Evolutionary conservation across 495 filamentous ascomycete species (phyloP).

Genomic region (Penicillium tannophilum): DNA sequence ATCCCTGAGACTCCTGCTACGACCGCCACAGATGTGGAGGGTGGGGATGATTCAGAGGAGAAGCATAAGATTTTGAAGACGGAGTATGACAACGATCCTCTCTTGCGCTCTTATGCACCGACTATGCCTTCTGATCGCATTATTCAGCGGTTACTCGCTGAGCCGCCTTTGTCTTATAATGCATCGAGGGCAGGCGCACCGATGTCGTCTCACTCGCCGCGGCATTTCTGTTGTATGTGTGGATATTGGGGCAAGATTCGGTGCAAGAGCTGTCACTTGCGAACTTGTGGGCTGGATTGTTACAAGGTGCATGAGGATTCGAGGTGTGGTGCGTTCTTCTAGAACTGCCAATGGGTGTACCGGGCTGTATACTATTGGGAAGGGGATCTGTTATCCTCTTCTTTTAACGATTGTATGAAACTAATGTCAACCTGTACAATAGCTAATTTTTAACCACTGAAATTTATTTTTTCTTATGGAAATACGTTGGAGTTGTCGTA

Average conservation of each 20-base stretch:
- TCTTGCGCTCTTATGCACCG: slow-evolving; percentile 65
- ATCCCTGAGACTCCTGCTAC: slow-evolving; percentile 3
- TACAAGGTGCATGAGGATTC: slow-evolving; percentile 78
- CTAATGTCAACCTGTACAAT: slow-evolving; percentile 28
- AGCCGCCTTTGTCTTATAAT: slow-evolving; percentile 77
- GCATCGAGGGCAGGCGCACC: slow-evolving; percentile 68
- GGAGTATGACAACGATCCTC: slow-evolving; percentile 58
- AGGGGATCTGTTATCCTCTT: slow-evolving; percentile 5
- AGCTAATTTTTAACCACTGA: slow-evolving; percentile 13
- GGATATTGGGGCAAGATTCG: slow-evolving; percentile 89
- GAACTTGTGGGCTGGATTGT: slow-evolving; percentile 83
- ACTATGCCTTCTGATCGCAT: slow-evolving; percentile 64
- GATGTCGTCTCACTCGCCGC: slow-evolving; percentile 54
- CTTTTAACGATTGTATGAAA: slow-evolving; percentile 28
- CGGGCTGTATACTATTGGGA: slow-evolving; percentile 17
- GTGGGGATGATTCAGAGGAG: slow-evolving; percentile 26
- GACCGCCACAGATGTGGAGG: slow-evolving; percentile 22
- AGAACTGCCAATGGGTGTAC: slow-evolving; percentile 1
- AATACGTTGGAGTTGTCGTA: not conserved
- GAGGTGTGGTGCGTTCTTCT: slow-evolving; percentile 68
- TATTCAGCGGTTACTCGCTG: slow-evolving; percentile 66
- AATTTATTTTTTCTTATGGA: slow-evolving; percentile 4
- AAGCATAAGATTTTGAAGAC: slow-evolving; percentile 41
- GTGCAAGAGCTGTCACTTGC: slow-evolving; percentile 79
- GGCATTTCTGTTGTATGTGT: slow-evolving; percentile 84